phyloP scores from a whole-genome alignment of 1,284 basidiomycete species.

The Tilletia horrida region DNA sequence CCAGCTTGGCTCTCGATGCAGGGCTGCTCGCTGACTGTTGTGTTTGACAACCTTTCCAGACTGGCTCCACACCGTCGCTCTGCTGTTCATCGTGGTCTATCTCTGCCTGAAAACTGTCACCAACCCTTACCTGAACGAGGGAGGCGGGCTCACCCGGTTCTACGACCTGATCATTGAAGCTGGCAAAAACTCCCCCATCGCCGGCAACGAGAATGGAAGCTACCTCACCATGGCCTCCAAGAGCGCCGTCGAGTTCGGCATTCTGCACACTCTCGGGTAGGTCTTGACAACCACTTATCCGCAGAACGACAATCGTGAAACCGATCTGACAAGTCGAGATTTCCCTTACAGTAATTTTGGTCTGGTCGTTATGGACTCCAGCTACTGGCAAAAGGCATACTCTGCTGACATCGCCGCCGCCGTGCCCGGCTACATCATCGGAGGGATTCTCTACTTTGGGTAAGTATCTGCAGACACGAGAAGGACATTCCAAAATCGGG shows the following conservation, averaged over 20 bases:
- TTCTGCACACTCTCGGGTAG: conserved; percentile 42
- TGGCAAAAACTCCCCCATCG: conserved; percentile 19
- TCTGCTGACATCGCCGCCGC: conserved; percentile 43
- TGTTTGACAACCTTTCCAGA: neutral
- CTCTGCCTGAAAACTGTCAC: conserved; percentile 43
- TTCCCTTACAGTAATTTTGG: conserved; percentile 34
- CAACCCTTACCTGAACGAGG: conserved; percentile 27
- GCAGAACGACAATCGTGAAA: no score
- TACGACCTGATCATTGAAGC: conserved; percentile 33
- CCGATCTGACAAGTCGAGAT: no score
- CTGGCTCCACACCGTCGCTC: conserved; percentile 29
- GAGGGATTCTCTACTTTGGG: conserved; percentile 46
- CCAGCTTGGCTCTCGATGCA: neutral
- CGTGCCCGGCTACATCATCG: conserved; percentile 44
- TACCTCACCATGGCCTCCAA: conserved; percentile 26
- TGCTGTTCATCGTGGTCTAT: conserved; percentile 44
- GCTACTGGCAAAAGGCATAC: conserved; percentile 50
- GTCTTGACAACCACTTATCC: neutral
- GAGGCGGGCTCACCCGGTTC: conserved; percentile 28
- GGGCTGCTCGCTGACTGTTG: neutral
- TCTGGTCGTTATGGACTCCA: conserved; percentile 41
- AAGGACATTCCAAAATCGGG: conserved; percentile 15
- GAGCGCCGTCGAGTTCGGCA: conserved; percentile 40
- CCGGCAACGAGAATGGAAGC: conserved; percentile 26
- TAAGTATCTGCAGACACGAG: neutral